Percentiles rank a stretch among this genome's conserved stretches.
These are phyloP conservation scores for Pichia eremophila DNA, from an alignment of 805 yeast genomes.

Conservation along the genomic window DNA sequence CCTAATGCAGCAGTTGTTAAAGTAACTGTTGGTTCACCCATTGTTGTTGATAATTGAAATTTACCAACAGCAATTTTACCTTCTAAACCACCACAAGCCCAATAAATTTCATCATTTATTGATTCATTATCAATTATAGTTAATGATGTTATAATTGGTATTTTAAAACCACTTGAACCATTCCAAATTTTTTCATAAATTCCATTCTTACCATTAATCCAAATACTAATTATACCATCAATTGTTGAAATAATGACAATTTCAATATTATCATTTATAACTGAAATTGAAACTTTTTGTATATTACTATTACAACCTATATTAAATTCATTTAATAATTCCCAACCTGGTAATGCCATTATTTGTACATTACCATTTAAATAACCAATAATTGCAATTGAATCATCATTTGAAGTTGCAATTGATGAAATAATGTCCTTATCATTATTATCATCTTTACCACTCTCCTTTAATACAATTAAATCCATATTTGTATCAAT, in stretches of 20 bases:
- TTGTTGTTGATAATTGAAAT: slow-evolving; percentile 38
- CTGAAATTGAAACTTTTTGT: neutral
- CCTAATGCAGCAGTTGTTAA: slow-evolving; percentile 4
- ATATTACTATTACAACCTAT: neutral
- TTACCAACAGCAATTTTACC: slow-evolving; percentile 64
- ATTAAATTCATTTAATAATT: neutral
- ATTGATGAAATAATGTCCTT: neutral
- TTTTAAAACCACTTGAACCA: neutral
- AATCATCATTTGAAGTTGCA: neutral
- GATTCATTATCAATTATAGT: neutral
- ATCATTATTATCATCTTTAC: neutral
- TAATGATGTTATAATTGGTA: neutral
- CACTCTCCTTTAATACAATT: neutral
- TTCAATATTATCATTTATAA: neutral
- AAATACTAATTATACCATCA: neutral
- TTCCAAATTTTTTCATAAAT: neutral
- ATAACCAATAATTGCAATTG: neutral
- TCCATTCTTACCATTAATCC: neutral
- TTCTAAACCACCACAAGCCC: slow-evolving; percentile 42
- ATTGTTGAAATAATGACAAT: neutral
- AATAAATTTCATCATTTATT: neutral
- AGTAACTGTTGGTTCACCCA: slow-evolving; percentile 6
- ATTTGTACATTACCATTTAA: neutral
- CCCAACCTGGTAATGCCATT: neutral
- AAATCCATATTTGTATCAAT: too few species aligned